These are phyloP conservation scores for Candida loeiensis DNA, from an alignment of 805 yeast species.

Conservation along the genomic window DNA sequence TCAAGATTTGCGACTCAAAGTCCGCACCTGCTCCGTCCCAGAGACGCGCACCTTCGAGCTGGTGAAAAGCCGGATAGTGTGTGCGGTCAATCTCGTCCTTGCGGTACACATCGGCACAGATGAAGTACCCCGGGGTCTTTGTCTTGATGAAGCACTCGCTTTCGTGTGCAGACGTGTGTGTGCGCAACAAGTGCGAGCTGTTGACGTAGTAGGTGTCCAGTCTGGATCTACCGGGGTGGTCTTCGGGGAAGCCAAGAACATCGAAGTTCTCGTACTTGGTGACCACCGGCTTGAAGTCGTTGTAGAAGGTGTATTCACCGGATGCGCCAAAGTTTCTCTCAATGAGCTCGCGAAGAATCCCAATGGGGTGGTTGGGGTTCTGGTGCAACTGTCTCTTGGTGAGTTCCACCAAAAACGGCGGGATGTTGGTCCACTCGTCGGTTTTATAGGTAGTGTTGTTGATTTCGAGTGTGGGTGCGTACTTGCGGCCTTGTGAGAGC, in stretches of 20 bases:
- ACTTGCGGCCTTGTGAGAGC: slow-evolving; percentile 9
- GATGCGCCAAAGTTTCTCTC: slow-evolving; percentile 61
- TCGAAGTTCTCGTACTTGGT: slow-evolving; percentile 84
- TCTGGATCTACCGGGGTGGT: slow-evolving; percentile 90
- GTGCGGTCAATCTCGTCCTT: slow-evolving; percentile 94
- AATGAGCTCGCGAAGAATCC: slow-evolving; percentile 72
- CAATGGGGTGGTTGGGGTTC: slow-evolving; percentile 80
- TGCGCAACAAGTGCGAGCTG: slow-evolving; percentile 66
- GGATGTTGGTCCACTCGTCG: slow-evolving; percentile 84
- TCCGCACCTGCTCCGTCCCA: slow-evolving; percentile 58
- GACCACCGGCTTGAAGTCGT: slow-evolving; percentile 80
- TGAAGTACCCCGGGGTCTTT: slow-evolving; percentile 80
- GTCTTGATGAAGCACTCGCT: slow-evolving; percentile 69
- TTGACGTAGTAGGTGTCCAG: slow-evolving; percentile 93
- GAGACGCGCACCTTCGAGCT: slow-evolving; percentile 91
- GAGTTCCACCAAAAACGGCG: slow-evolving; percentile 64
- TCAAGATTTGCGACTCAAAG: slow-evolving; percentile 35
- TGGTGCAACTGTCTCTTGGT: slow-evolving; percentile 73
- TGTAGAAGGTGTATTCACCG: slow-evolving; percentile 69
- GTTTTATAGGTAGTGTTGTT: slow-evolving; percentile 51
- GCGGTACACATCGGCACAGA: slow-evolving; percentile 93
- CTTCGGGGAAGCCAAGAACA: slow-evolving; percentile 81
- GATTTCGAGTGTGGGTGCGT: slow-evolving; percentile 35
- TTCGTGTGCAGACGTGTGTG: slow-evolving; percentile 98
- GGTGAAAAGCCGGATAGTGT: slow-evolving; percentile 96